Evolutionary conservation across 2,329 filamentous ascomycete species (phyloP).

Genomic region (Phyllosticta citribraziliensis): DNA sequence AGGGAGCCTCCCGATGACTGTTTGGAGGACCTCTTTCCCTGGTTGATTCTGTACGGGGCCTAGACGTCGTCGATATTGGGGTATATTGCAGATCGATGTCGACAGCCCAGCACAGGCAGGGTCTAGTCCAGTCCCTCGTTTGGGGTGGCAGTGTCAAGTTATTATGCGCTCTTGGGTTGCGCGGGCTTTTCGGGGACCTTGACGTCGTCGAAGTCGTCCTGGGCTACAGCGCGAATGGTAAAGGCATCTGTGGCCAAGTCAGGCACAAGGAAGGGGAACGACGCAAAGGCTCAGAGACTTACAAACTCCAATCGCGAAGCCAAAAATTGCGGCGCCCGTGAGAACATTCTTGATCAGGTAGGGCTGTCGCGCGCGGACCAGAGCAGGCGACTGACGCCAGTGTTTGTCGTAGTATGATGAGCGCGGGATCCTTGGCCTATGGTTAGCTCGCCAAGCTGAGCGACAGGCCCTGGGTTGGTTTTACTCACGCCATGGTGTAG

Average conservation of each 20-base stretch:
- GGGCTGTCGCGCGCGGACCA: conserved; percentile 83
- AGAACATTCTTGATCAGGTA: conserved; percentile 85
- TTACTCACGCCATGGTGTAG: conserved; percentile 9
- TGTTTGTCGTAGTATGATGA: conserved; percentile 88
- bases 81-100: background rate
- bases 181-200: conserved; percentile 68
- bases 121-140: too few species aligned
- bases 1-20: too few species aligned
- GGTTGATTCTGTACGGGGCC: background rate
- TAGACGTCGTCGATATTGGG: background rate
- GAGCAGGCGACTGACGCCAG: conserved; percentile 74
- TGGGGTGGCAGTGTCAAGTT: background rate
- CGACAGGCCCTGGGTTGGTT: background rate
- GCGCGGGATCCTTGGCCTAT: conserved; percentile 43
- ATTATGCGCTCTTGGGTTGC: conserved; percentile 12
- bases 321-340: conserved; percentile 65
- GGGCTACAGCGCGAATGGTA: conserved; percentile 76
- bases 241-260: conserved; percentile 45
- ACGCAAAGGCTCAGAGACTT: conserved; percentile 44
- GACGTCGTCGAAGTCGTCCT: conserved; percentile 95
- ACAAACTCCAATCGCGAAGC: conserved; percentile 81
- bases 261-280: background rate
- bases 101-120: too few species aligned
- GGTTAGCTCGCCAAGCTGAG: background rate
- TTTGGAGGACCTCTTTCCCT: background rate